These are phyloP conservation scores for Rhodotorula paludigena DNA, from an alignment of 768 basidiomycete genomes.

Conservation along the genomic window DNA sequence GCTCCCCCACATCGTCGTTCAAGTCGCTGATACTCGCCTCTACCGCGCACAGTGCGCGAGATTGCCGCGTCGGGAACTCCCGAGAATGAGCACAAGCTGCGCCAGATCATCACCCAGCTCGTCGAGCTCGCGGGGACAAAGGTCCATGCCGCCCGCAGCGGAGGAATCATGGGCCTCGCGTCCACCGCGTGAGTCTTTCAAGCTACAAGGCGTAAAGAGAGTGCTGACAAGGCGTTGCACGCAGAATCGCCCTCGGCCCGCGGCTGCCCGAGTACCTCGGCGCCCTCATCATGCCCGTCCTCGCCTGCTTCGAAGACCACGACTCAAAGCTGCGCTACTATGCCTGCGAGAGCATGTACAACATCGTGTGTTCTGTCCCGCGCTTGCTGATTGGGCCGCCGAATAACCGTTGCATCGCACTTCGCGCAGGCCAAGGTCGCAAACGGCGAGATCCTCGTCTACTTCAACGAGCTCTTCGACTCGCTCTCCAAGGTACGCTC, in stretches of 20 bases:
- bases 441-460: conserved; percentile 90
- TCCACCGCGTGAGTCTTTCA: conserved; percentile 10
- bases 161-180: conserved; percentile 23
- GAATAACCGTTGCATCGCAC: conserved; percentile 9
- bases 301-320: conserved; percentile 85
- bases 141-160: conserved; percentile 10
- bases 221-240: not conserved
- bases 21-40: too few species aligned
- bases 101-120: conserved; percentile 20
- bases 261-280: conserved; percentile 92
- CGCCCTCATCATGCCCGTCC: conserved; percentile 78
- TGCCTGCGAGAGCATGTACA: conserved; percentile 96
- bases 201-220: too few species aligned
- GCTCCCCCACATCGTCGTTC: not conserved
- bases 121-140: conserved; percentile 13
- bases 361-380: conserved; percentile 66
- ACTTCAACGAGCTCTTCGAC: conserved; percentile 98
- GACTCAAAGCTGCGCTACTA: conserved; percentile 96
- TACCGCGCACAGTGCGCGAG: conserved; percentile 12
- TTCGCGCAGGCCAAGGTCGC: conserved; percentile 58
- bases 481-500: conserved; percentile 80
- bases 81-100: conserved; percentile 15
- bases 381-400: too few species aligned
- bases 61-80: not conserved
- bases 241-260: conserved; percentile 70